Evolutionary conservation across 768 basidiomycete species (phyloP).

Genomic region (Crassisporium funariophilum): DNA sequence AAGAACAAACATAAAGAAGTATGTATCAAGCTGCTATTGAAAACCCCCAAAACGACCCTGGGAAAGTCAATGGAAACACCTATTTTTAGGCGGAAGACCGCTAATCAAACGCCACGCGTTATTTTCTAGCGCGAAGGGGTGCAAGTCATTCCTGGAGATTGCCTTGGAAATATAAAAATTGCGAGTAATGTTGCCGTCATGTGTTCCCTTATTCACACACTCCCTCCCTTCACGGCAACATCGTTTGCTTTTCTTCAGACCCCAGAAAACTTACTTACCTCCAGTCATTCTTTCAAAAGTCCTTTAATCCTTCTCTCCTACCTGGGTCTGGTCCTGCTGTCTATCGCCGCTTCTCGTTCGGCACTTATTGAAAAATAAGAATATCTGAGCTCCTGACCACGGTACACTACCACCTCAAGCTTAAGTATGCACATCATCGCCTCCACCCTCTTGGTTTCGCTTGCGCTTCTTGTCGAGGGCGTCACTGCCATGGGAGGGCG

Average conservation of each 20-base stretch:
- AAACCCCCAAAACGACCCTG: too few species aligned
- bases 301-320: constrained; percentile 1
- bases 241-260: constrained; percentile 17
- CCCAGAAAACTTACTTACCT: too few species aligned
- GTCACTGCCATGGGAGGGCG: constrained; percentile 7
- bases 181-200: constrained; percentile 2
- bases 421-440: constrained; percentile 10
- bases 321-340: too few species aligned
- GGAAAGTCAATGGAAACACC: too few species aligned
- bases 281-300: constrained; percentile 17
- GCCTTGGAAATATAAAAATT: constrained; percentile 11
- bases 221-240: constrained; percentile 14
- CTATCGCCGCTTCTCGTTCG: too few species aligned
- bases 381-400: background rate
- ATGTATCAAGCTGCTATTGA: too few species aligned
- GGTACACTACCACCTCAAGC: background rate
- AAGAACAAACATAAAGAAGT: too few species aligned
- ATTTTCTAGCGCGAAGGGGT: too few species aligned
- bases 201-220: constrained; percentile 3
- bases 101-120: too few species aligned
- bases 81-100: too few species aligned
- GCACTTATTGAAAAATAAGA: background rate
- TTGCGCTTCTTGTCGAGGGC: constrained; percentile 10
- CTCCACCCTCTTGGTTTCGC: constrained; percentile 10
- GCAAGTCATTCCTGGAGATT: too few species aligned